phyloP scores from a whole-genome alignment of 1,284 basidiomycete species.

The Ceratobasidium sp. region DNA sequence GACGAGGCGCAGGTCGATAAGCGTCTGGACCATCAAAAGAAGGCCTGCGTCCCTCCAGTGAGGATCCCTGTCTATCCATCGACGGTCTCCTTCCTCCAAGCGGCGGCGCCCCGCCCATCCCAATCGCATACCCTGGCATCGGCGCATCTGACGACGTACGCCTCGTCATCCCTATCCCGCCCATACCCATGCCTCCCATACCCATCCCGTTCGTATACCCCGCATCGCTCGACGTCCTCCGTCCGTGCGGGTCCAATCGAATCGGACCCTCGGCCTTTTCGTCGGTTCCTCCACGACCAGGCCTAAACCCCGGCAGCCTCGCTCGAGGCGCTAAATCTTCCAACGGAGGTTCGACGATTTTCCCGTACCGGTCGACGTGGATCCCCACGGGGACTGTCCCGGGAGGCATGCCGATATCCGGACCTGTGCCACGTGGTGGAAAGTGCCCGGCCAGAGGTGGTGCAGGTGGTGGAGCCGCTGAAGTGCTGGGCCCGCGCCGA shows the following conservation, averaged over 20 bases:
- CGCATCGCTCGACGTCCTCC: constrained; percentile 25
- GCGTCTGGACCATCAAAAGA: constrained; percentile 27
- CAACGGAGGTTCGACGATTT: constrained; percentile 16
- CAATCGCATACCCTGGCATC: constrained; percentile 6
- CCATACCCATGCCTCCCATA: not conserved
- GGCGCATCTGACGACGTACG: constrained; percentile 6
- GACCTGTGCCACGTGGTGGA: not conserved
- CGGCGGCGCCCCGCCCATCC: constrained; percentile 10
- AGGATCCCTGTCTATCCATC: not conserved
- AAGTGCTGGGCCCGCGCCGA: not conserved
- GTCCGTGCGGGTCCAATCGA: constrained; percentile 2
- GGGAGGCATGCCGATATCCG: constrained; percentile 14
- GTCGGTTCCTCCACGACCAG: not conserved
- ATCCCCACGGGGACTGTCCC: constrained; percentile 35
- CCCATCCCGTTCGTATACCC: not conserved
- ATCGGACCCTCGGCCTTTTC: constrained; percentile 17
- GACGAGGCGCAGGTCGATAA: constrained; percentile 24
- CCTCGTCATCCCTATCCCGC: constrained; percentile 6
- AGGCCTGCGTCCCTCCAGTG: constrained; percentile 3
- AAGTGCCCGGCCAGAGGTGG: not conserved
- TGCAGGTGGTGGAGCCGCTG: not conserved
- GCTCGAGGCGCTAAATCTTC: not conserved
- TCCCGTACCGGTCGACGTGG: constrained; percentile 18
- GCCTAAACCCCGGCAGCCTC: constrained; percentile 24
- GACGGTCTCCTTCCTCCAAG: constrained; percentile 10